Base-by-base conservation (phyloP, 2,329 filamentous ascomycete genomes). In the Calonectria pseudoreteaudii region DNA sequence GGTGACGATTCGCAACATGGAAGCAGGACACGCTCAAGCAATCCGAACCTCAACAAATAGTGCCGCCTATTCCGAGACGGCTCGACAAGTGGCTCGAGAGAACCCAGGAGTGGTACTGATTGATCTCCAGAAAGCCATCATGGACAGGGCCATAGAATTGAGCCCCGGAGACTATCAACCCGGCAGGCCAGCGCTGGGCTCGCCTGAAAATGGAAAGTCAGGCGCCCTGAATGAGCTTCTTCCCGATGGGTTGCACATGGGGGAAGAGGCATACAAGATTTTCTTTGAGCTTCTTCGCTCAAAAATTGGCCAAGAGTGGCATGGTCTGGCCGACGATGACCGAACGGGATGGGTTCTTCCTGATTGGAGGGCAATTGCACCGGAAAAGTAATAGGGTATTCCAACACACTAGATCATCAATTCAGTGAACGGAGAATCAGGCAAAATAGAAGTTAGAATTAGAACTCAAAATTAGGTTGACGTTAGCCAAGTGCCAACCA, bases 61-160 rank as follows among this genome's bases (percentile, higher is more conserved):
- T 80, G 86, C 90, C 66, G 77, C 89, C 86, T 87, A 94, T 87
- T 82, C 94, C 84, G 80, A 90, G 84, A 79, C 87, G 84, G 84
- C 93, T 87, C 80, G 94, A 86, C 83, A 88, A 82, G 83, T 98
- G 89, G 94, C 94, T 10, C 90, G 91, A 16, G 89, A 92, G 73
- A 88, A 93, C 66, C 86, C 94, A 0, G 93, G 90, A 2, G 87
- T 96, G 4, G 88, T 91, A 0, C 89, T 96, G 1, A 86, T 98
- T 28, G 95, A 98, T 84, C 88, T 98, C 2, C 97, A 94, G 91
- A 90, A 91, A 74, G 91, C 91, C 0, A 89, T 98, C 79, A 94
- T 98, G 92, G 87, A 91, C 70, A 88, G 90, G 89, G 96, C 83
- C 86, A 91, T 84, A 82, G 89, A 82, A 82, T 91, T 84, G 84